phyloP scores from a whole-genome alignment of 2,329 filamentous ascomycete species.

The Byssochlamys sp. region DNA sequence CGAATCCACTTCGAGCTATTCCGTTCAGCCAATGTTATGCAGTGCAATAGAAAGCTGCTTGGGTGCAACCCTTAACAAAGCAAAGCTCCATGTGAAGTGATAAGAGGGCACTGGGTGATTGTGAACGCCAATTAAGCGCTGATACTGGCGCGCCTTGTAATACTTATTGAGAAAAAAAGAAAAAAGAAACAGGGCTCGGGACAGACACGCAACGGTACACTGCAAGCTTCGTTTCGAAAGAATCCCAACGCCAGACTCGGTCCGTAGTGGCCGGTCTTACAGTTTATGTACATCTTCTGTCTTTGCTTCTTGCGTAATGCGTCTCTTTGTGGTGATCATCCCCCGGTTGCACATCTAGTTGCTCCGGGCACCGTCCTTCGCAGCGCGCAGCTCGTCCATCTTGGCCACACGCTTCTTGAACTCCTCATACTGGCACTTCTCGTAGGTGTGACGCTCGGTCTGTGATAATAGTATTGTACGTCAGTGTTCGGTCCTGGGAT shows the following conservation, averaged over 20 bases:
- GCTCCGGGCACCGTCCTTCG: slow-evolving; percentile 74
- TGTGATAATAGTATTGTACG: slow-evolving; percentile 29
- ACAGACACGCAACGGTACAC: not conserved
- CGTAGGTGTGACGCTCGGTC: slow-evolving; percentile 95
- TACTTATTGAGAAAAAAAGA: not conserved
- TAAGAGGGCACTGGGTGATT: not conserved
- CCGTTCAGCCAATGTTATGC: not conserved
- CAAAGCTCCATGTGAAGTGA: not conserved
- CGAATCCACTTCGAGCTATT: not conserved
- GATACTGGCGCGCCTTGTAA: not conserved
- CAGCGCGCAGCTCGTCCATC: slow-evolving; percentile 90
- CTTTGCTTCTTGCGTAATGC: slow-evolving; percentile 14
- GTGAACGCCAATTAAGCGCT: not conserved
- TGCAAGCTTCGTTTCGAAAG: slow-evolving; percentile 6
- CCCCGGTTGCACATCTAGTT: slow-evolving; percentile 46
- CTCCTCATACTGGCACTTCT: slow-evolving; percentile 98
- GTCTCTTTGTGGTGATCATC: not conserved
- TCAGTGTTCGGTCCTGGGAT: slow-evolving; percentile 3
- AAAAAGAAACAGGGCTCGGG: not conserved
- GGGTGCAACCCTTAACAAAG: not conserved
- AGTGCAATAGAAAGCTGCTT: not conserved
- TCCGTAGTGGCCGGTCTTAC: slow-evolving; percentile 26
- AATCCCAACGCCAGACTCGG: slow-evolving; percentile 27
- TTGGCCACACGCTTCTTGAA: slow-evolving; percentile 97
- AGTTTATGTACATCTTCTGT: slow-evolving; percentile 32